Percentiles rank a stretch among this genome's conserved stretches.
phyloP scores from a whole-genome alignment of 1,139 yeast genomes.

The Suhomyces chickasaworum region DNA sequence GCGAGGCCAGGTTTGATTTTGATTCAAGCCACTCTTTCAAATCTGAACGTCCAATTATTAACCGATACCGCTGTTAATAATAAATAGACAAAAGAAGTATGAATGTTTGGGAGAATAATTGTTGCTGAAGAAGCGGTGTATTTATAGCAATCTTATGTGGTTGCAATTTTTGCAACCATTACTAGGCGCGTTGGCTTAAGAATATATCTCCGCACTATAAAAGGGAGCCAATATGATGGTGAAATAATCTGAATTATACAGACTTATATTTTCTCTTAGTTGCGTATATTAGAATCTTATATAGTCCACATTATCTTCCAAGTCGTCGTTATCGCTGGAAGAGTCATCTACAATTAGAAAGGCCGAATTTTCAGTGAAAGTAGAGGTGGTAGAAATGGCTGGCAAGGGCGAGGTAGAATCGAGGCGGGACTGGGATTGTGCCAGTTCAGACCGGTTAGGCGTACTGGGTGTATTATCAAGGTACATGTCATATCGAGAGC shows the following conservation, averaged over 20 bases:
- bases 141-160: not conserved
- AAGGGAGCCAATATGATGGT: no score
- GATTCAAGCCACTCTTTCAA: not conserved
- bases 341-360: slow-evolving; percentile 18
- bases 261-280: no score
- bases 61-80: not conserved
- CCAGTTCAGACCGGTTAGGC: not conserved
- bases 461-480: slow-evolving; percentile 22
- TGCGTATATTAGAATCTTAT: slow-evolving; percentile 17
- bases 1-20: not conserved
- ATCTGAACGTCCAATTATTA: not conserved
- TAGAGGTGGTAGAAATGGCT: slow-evolving; percentile 3
- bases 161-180: slow-evolving; percentile 12
- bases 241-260: no score
- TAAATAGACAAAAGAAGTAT: no score
- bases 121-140: not conserved
- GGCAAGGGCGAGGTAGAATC: not conserved
- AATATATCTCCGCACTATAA: not conserved
- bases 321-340: slow-evolving; percentile 30
- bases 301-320: slow-evolving; percentile 33
- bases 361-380: slow-evolving; percentile 16
- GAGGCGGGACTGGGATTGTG: not conserved
- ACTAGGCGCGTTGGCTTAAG: not conserved
- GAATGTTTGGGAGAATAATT: not conserved
- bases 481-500: slow-evolving; percentile 33